Evolutionary conservation across 208 protist genomes (phyloP).

Genomic region (Porcisia hertigi): DNA sequence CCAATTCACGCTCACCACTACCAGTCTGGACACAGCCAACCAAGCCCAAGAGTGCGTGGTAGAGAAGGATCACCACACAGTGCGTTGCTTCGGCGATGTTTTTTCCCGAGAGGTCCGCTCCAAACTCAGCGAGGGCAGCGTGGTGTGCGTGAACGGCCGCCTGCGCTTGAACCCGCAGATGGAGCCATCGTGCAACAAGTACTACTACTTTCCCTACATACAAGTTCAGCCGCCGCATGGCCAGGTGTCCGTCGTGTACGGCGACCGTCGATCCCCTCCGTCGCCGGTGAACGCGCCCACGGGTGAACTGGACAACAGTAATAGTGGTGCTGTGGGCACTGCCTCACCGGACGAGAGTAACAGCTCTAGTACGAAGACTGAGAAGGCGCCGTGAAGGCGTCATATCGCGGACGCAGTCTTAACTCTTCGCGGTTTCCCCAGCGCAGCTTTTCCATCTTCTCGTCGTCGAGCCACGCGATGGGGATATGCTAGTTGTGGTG

Average conservation of each 20-base stretch:
- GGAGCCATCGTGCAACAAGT: constrained; percentile 85
- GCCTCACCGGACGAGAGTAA: background rate
- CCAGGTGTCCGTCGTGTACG: constrained; percentile 84
- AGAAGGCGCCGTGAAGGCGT: background rate
- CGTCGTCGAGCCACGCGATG: background rate
- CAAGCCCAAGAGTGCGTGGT: constrained; percentile 76
- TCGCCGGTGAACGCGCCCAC: constrained; percentile 36
- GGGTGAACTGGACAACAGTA: constrained; percentile 30
- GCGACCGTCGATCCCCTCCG: constrained; percentile 61
- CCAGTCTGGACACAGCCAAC: constrained; percentile 81
- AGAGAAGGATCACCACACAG: constrained; percentile 92
- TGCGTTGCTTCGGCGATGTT: constrained; percentile 90
- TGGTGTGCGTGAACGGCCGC: constrained; percentile 86
- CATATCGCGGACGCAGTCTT: too few species aligned
- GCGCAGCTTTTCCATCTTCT: background rate
- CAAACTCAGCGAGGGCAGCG: constrained; percentile 81
- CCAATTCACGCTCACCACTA: constrained; percentile 92
- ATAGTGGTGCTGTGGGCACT: background rate
- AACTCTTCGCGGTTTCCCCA: background rate
- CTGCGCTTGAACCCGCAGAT: constrained; percentile 90
- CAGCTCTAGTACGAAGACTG: background rate
- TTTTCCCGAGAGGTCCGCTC: constrained; percentile 80
- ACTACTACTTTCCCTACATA: constrained; percentile 93
- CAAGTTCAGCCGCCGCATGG: constrained; percentile 89
- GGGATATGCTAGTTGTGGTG: background rate